Base-by-base conservation (phyloP, 768 basidiomycete genomes). In the Lactifluus subvellereus region DNA sequence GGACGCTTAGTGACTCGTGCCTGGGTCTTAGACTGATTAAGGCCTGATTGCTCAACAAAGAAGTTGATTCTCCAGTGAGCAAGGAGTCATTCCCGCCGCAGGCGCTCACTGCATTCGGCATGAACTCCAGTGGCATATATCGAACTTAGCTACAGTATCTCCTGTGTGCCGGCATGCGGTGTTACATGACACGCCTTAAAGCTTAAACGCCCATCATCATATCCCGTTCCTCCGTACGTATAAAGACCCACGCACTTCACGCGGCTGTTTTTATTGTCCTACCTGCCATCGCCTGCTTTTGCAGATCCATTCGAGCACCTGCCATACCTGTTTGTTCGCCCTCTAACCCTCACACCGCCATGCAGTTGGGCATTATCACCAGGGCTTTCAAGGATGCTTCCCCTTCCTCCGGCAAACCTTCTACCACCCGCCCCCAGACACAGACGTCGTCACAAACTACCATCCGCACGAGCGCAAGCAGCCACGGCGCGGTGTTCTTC, bases 401-500 rank as follows among this genome's bases (percentile, higher is more conserved):
- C 48, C 60, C 60, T 16, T 59, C 62, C 22, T 35, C 62, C 8
- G 30, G 47, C 27, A 64, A 64, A 40, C 62, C 62, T 13, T 22
- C 62, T 18, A 54, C 48, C 45, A 20, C 52, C 13, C 38, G 59
- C 30, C 43, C 62, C 20, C 58, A 60, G 58, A 55, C 63, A n/a
- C 63, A 64, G 42, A 54, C 58, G 6, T 54, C 62, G 14, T 49
- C 63, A 37, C 63, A 64, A 51, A 51, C 63, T 4, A 55, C 47
- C 35, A 60, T 64, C 48, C 63, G 63, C 48, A n/a, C 63, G 48
- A 45, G 40, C 48, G 63, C 63, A 4, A 64, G 58, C 47, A 64
- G 48, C n/a, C 38, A 64, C 18, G 63, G 63, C 38, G 58, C 63
- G 2, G 63, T 64, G n/a, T 56, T 64, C 20, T 64, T 64, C 58